A percentile compares a stretch with the other conserved stretches of the same genome.
Evolutionary conservation across 2,329 filamentous ascomycete genomes (phyloP).

Genomic region (Thielaviopsis musarum): DNA sequence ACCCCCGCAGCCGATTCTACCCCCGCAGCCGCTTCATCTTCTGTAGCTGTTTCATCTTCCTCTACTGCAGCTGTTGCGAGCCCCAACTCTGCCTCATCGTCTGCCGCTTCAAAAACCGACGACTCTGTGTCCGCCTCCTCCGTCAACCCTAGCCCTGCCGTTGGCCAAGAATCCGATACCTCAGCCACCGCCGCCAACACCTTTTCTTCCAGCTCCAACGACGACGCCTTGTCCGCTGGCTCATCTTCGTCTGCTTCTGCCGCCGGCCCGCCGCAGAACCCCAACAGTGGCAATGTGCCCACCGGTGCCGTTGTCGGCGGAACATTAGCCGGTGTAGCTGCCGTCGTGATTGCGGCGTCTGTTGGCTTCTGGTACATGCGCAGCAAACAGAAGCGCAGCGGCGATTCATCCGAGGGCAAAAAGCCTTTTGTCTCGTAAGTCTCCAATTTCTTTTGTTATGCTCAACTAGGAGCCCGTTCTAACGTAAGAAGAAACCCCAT

Average conservation of each 20-base stretch:
- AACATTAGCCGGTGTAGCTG: conserved; percentile 33
- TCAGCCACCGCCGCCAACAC: neutral
- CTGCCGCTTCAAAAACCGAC: neutral
- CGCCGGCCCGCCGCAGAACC: conserved; percentile 7
- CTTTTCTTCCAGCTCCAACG: neutral
- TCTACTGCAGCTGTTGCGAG: neutral
- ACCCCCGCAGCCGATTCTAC: neutral
- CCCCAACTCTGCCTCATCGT: neutral
- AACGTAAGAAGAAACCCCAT: conserved; percentile 11
- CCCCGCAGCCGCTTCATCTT: neutral
- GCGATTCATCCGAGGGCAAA: conserved; percentile 14
- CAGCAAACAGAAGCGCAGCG: conserved; percentile 28
- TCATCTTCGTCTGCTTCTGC: conserved; percentile 1
- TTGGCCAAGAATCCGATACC: conserved; percentile 13
- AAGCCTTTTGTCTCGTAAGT: conserved; percentile 15
- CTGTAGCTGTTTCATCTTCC: neutral
- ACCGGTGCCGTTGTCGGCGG: conserved; percentile 36
- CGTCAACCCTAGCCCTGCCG: neutral
- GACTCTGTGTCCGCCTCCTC: conserved; percentile 5
- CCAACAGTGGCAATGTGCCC: conserved; percentile 14
- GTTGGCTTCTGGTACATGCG: conserved; percentile 27
- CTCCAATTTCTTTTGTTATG: neutral
- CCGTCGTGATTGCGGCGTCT: conserved; percentile 25
- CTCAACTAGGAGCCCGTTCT: neutral
- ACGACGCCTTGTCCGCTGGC: neutral